phyloP scores from a whole-genome alignment of 2,329 filamentous ascomycete species.

The Fonsecaea erecta region DNA sequence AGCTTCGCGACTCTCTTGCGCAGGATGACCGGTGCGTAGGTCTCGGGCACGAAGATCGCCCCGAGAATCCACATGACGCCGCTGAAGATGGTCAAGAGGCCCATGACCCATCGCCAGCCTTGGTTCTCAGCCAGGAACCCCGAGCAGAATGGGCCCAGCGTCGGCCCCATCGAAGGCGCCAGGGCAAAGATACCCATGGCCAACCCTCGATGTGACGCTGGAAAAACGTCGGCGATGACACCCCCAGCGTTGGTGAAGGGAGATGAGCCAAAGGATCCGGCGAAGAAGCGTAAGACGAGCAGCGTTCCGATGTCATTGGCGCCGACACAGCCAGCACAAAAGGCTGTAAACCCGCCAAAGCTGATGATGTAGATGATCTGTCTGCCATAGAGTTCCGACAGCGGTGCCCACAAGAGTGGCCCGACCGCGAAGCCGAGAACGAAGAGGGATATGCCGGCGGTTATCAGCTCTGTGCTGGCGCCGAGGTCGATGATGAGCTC shows the following conservation, averaged over 20 bases:
- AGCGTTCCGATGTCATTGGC: constrained; percentile 63
- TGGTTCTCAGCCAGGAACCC: constrained; percentile 68
- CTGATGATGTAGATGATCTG: constrained; percentile 65
- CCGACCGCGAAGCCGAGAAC: constrained; percentile 66
- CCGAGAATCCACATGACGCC: constrained; percentile 63
- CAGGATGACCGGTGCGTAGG: constrained; percentile 63
- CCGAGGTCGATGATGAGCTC: constrained; percentile 58
- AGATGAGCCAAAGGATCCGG: constrained; percentile 65
- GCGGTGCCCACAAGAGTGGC: constrained; percentile 68
- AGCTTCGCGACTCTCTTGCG: constrained; percentile 58
- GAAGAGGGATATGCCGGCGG: constrained; percentile 67
- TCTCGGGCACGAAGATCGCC: constrained; percentile 61
- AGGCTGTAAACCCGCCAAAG: constrained; percentile 63
- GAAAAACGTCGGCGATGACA: constrained; percentile 65
- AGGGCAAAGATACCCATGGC: constrained; percentile 69
- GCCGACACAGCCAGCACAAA: constrained; percentile 65
- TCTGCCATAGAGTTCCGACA: constrained; percentile 67
- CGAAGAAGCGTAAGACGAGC: constrained; percentile 70
- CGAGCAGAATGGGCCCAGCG: constrained; percentile 67
- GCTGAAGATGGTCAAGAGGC: constrained; percentile 66
- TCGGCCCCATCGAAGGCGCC: constrained; percentile 70
- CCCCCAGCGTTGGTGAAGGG: constrained; percentile 67
- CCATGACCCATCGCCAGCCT: constrained; percentile 73
- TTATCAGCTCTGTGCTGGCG: constrained; percentile 54
- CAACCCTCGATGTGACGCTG: constrained; percentile 57